phyloP scores from a whole-genome alignment of 305 asterid genomes.

The Fraxinus platypoda region DNA sequence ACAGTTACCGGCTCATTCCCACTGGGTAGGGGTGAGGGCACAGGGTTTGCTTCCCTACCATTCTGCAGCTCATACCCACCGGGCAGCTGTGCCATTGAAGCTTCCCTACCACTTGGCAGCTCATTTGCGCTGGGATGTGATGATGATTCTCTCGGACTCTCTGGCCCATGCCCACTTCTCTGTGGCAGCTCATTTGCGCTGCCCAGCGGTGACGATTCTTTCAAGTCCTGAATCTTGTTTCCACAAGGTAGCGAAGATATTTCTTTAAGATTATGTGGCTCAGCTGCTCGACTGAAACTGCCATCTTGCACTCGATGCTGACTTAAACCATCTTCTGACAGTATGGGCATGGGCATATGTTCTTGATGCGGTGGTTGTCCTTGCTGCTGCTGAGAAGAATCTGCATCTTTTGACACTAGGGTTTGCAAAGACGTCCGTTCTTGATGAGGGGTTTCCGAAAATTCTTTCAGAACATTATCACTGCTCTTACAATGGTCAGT shows the following conservation, averaged over 20 bases:
- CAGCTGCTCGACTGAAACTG: not conserved
- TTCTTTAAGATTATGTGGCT: conserved; percentile 5
- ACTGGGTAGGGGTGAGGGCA: conserved; percentile 24
- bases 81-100: conserved; percentile 5
- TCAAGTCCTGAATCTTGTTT: conserved; percentile 13
- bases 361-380: not conserved
- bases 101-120: conserved; percentile 22
- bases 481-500: not conserved
- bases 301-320: conserved; percentile 15
- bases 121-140: conserved; percentile 28
- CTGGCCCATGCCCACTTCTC: conserved; percentile 13
- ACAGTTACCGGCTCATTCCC: conserved; percentile 26
- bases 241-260: not conserved
- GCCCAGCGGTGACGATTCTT: not conserved
- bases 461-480: conserved; percentile 17
- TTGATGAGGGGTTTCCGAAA: conserved; percentile 17
- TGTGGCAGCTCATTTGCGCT: conserved; percentile 15
- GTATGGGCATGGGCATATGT: conserved; percentile 1
- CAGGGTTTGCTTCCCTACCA: conserved; percentile 24
- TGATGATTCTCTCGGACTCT: conserved; percentile 20
- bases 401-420: not conserved
- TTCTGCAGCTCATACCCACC: conserved; percentile 15
- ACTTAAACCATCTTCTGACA: conserved; percentile 13
- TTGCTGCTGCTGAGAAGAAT: conserved; percentile 8
- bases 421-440: conserved; percentile 16